Evolutionary conservation across 495 filamentous ascomycete species (phyloP).

Genomic region (Ascodesmis nigricans): DNA sequence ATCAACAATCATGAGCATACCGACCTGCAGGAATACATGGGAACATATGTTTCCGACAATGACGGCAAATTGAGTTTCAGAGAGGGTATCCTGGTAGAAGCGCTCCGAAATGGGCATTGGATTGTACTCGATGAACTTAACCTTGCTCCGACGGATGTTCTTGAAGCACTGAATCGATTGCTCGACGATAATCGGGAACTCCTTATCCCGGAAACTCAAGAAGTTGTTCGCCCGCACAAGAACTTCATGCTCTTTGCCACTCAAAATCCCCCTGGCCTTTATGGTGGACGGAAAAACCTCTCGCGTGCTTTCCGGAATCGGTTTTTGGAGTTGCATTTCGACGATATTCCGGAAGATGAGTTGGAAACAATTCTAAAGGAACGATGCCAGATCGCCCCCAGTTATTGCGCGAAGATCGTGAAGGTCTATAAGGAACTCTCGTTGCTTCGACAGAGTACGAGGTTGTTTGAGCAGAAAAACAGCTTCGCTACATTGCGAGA

Average conservation of each 20-base stretch:
- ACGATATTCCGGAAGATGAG: conserved; percentile 91
- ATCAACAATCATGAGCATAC: conserved; percentile 99
- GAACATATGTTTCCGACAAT: conserved; percentile 68
- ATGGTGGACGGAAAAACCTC: conserved; percentile 79
- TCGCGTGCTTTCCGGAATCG: conserved; percentile 90
- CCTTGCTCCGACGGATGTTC: conserved; percentile 81
- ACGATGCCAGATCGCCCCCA: conserved; percentile 62
- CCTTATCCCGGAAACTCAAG: conserved; percentile 89
- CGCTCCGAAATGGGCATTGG: conserved; percentile 83
- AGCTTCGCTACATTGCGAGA: conserved; percentile 94
- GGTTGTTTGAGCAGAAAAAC: conserved; percentile 90
- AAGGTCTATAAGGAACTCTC: conserved; percentile 86
- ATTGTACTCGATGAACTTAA: conserved; percentile 96
- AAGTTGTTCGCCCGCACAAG: conserved; percentile 68
- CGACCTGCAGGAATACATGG: conserved; percentile 92
- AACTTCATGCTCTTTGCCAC: conserved; percentile 99
- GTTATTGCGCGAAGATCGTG: conserved; percentile 75
- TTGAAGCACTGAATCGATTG: conserved; percentile 85
- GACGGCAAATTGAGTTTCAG: conserved; percentile 74
- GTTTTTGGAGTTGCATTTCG: conserved; percentile 92
- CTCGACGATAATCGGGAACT: conserved; percentile 97
- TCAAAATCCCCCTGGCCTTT: conserved; percentile 88
- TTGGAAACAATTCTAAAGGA: conserved; percentile 80
- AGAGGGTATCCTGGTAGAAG: conserved; percentile 84
- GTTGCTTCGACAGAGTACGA: conserved; percentile 60